Percentiles rank a stretch among this genome's conserved stretches.
phyloP scores from a whole-genome alignment of 75 land plant species.

The Picea sitchensis region DNA sequence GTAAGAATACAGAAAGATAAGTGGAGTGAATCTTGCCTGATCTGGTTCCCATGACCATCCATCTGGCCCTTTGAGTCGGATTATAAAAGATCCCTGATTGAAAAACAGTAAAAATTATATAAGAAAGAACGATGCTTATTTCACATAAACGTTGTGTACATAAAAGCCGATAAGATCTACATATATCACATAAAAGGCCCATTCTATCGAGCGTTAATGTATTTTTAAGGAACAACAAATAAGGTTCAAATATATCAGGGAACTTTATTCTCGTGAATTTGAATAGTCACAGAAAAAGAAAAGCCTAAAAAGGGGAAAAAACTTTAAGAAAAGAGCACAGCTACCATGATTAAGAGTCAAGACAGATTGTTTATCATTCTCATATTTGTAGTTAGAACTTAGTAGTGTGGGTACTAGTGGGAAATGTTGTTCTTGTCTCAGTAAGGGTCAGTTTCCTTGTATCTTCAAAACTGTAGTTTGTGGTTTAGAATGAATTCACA shows the following conservation, averaged over 20 bases:
- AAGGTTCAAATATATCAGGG: background rate
- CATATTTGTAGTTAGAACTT: no score
- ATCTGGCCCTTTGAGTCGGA: slow-evolving; percentile 77
- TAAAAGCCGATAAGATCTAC: background rate
- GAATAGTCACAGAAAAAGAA: background rate
- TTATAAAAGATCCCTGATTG: slow-evolving; percentile 72
- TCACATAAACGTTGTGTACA: background rate
- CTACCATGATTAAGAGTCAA: no score
- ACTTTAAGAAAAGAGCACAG: no score
- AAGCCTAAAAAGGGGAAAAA: background rate
- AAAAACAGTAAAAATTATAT: background rate
- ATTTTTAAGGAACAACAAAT: background rate
- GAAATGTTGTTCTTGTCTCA: no score
- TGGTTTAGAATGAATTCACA: no score
- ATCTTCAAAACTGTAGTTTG: no score
- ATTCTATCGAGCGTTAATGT: background rate
- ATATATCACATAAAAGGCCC: background rate
- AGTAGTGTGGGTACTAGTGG: no score
- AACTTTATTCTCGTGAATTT: background rate
- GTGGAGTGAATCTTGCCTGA: slow-evolving; percentile 30
- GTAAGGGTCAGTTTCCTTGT: no score
- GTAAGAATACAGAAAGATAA: background rate
- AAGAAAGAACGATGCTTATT: slow-evolving; percentile 7
- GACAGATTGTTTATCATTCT: no score
- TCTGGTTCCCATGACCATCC: slow-evolving; percentile 96